Percentiles rank a stretch among this genome's conserved stretches.
Conservation (phyloP, 2,329 filamentous ascomycete genomes). For the Epichloe bromicola region DNA sequence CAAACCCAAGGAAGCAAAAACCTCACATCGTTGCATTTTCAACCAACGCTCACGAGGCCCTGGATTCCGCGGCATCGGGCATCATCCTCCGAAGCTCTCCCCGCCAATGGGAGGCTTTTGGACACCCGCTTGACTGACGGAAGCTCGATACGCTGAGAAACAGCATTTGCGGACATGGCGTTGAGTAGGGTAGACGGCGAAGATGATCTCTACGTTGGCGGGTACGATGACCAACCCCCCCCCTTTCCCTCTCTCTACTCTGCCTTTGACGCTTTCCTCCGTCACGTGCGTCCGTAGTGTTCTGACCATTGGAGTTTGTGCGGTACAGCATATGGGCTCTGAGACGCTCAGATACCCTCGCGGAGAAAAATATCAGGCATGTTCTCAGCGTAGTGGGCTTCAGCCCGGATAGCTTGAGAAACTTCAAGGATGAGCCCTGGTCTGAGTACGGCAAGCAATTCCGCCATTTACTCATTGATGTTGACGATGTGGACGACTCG, state of each 20-base stretch:
- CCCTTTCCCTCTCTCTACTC: no score
- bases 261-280: no score
- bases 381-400: slow-evolving; percentile 71
- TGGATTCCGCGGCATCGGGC: background rate
- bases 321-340: slow-evolving; percentile 61
- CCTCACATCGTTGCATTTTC: no score
- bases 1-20: no score
- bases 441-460: slow-evolving; percentile 43
- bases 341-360: slow-evolving; percentile 55
- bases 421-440: slow-evolving; percentile 36
- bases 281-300: no score
- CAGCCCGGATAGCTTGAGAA: slow-evolving; percentile 22
- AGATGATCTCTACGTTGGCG: slow-evolving; percentile 27
- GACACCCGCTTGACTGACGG: slow-evolving; percentile 5
- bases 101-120: slow-evolving; percentile 7
- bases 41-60: background rate
- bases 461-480: slow-evolving; percentile 64
- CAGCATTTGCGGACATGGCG: slow-evolving; percentile 25
- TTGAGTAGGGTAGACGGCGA: slow-evolving; percentile 28
- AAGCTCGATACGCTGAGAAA: slow-evolving; percentile 1
- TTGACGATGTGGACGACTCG: slow-evolving; percentile 84
- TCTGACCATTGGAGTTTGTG: background rate
- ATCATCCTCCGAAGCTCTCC: background rate
- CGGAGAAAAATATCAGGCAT: slow-evolving; percentile 70
- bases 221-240: slow-evolving; percentile 17